Conservation (phyloP, 2,329 filamentous ascomycete species). For the Stagonosporopsis chrysanthemi region DNA sequence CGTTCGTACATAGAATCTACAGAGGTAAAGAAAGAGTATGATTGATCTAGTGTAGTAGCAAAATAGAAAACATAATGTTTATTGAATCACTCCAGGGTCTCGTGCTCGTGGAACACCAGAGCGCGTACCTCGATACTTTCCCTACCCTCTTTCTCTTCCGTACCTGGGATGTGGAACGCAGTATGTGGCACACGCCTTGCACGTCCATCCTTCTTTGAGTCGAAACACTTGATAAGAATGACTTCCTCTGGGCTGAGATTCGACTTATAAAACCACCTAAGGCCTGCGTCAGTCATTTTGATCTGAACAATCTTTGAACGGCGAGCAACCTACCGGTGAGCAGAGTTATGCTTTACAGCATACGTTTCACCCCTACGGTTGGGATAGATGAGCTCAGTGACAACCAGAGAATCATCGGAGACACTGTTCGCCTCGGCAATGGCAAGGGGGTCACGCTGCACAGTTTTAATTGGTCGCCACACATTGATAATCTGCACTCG, state of each 20-base stretch:
- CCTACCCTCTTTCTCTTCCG: slow-evolving; percentile 35
- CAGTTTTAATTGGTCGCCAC: slow-evolving; percentile 46
- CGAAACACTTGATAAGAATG: slow-evolving; percentile 47
- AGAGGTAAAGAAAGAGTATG: too few relatives aligned
- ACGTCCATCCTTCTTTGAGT: slow-evolving; percentile 45
- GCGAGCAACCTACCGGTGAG: slow-evolving; percentile 32
- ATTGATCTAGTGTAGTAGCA: neutral
- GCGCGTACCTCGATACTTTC: slow-evolving; percentile 48
- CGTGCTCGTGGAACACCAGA: slow-evolving; percentile 45
- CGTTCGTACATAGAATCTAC: too few relatives aligned
- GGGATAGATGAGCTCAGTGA: slow-evolving; percentile 41
- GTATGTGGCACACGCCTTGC: slow-evolving; percentile 46
- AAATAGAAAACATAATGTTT: neutral
- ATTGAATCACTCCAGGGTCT: slow-evolving; percentile 36
- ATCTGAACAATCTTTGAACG: neutral
- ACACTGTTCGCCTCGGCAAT: slow-evolving; percentile 43
- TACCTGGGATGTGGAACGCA: slow-evolving; percentile 40
- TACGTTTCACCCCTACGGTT: slow-evolving; percentile 41
- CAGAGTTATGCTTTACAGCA: slow-evolving; percentile 35
- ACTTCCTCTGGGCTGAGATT: slow-evolving; percentile 39
- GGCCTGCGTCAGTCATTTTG: neutral
- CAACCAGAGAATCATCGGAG: slow-evolving; percentile 36
- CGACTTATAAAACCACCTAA: slow-evolving; percentile 47
- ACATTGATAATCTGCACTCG: slow-evolving; percentile 49
- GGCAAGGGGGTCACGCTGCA: slow-evolving; percentile 43